These are phyloP conservation scores for Croton laevigatus DNA, from an alignment of 441 rosid genomes.

Conservation along the genomic window DNA sequence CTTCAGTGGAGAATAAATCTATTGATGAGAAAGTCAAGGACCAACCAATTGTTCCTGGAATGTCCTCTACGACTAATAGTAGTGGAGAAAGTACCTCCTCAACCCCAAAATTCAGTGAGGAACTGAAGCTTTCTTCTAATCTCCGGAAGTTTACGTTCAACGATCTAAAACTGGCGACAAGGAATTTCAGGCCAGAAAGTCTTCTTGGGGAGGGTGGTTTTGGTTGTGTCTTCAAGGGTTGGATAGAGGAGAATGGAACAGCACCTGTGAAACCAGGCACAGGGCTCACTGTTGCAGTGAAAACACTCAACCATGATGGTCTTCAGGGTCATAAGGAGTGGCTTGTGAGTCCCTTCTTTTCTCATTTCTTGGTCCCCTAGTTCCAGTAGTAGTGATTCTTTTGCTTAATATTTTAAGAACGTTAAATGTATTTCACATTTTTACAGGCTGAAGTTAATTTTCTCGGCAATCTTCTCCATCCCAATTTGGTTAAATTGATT, in stretches of 20 bases:
- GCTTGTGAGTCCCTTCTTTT: conserved; percentile 31
- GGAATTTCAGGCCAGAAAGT: conserved; percentile 53
- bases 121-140: conserved; percentile 45
- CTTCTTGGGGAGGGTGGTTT: conserved; percentile 57
- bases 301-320: conserved; percentile 50
- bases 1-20: conserved; percentile 50
- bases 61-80: conserved; percentile 48
- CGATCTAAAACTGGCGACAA: conserved; percentile 44
- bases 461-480: conserved; percentile 43
- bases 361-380: background rate
- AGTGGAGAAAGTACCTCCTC: conserved; percentile 47
- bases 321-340: conserved; percentile 57
- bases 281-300: conserved; percentile 52
- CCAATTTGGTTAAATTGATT: conserved; percentile 42
- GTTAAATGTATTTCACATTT: conserved; percentile 2
- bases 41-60: conserved; percentile 43
- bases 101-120: conserved; percentile 43
- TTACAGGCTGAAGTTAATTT: conserved; percentile 46
- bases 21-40: conserved; percentile 46
- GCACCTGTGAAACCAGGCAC: conserved; percentile 56
- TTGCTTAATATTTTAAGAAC: background rate
- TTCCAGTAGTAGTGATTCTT: background rate
- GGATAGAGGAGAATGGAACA: conserved; percentile 51
- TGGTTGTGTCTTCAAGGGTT: conserved; percentile 51
- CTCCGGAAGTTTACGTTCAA: conserved; percentile 43